Conservation (phyloP, 2,329 filamentous ascomycete genomes). For the Colletotrichum echinochloae region DNA sequence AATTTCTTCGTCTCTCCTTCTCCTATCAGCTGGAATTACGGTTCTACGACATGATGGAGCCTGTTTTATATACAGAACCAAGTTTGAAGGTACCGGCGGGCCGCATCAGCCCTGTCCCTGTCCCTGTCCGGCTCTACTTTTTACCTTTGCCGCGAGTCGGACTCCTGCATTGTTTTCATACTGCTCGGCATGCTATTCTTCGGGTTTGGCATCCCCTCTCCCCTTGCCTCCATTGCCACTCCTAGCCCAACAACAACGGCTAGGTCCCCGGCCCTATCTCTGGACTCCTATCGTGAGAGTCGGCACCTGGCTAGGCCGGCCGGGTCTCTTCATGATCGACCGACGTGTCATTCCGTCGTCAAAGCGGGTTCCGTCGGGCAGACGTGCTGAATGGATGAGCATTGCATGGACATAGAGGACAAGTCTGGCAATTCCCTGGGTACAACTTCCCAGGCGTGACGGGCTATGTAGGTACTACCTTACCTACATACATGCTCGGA, state of each 20-base stretch:
- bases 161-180: conserved; percentile 3
- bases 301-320: conserved; percentile 18
- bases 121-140: conserved; percentile 1
- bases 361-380: conserved; percentile 7
- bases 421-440: neutral
- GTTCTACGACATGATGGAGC: conserved; percentile 7
- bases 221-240: conserved; percentile 7
- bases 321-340: neutral
- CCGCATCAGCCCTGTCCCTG: conserved; percentile 20
- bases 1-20: neutral
- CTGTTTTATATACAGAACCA: conserved; percentile 33
- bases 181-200: conserved; percentile 5
- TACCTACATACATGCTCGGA: neutral
- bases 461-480: conserved; percentile 1
- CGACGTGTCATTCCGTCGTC: neutral
- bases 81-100: conserved; percentile 12
- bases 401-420: neutral
- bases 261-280: neutral
- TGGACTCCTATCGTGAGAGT: neutral
- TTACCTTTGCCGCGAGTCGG: conserved; percentile 25
- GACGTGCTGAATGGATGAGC: neutral
- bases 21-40: neutral
- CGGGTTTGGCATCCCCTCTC: neutral
- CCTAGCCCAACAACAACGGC: neutral
- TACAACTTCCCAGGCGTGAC: neutral